phyloP scores from a whole-genome alignment of 345 rosid genomes.

The Acer negundo region DNA sequence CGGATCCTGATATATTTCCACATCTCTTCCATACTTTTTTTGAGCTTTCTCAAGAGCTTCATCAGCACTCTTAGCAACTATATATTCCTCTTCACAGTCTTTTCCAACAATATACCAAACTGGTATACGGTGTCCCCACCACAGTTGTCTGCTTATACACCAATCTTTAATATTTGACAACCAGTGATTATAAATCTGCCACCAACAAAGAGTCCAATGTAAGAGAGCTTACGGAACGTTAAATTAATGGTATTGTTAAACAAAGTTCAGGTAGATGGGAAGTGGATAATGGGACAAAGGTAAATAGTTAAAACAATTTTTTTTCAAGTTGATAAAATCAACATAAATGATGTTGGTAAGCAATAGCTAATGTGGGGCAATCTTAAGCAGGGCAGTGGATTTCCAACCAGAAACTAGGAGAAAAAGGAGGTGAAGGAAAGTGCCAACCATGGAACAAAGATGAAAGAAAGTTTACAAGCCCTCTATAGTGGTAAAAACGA shows the following conservation, averaged over 20 bases:
- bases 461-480: not conserved
- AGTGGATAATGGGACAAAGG: not conserved
- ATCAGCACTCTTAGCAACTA: slow-evolving; percentile 73
- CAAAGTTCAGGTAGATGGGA: not conserved
- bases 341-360: not conserved
- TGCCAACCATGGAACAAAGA: not conserved
- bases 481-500: slow-evolving; percentile 5
- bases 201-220: slow-evolving; percentile 14
- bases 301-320: not conserved
- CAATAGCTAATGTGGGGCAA: not conserved
- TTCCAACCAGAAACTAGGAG: not conserved
- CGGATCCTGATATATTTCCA: slow-evolving; percentile 90
- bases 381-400: not conserved
- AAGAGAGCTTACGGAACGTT: slow-evolving; percentile 11
- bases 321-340: not conserved
- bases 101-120: slow-evolving; percentile 95
- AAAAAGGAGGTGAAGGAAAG: slow-evolving; percentile 3
- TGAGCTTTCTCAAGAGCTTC: slow-evolving; percentile 84
- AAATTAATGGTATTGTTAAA: not conserved
- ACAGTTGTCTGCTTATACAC: slow-evolving; percentile 98
- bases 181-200: slow-evolving; percentile 94
- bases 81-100: slow-evolving; percentile 80
- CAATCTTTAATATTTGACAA: slow-evolving; percentile 96
- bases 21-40: slow-evolving; percentile 75
- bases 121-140: slow-evolving; percentile 99